Percentiles rank a stretch among this genome's conserved stretches.
phyloP scores from a whole-genome alignment of 1,284 basidiomycete genomes.

The Hemileia vastatrix region DNA sequence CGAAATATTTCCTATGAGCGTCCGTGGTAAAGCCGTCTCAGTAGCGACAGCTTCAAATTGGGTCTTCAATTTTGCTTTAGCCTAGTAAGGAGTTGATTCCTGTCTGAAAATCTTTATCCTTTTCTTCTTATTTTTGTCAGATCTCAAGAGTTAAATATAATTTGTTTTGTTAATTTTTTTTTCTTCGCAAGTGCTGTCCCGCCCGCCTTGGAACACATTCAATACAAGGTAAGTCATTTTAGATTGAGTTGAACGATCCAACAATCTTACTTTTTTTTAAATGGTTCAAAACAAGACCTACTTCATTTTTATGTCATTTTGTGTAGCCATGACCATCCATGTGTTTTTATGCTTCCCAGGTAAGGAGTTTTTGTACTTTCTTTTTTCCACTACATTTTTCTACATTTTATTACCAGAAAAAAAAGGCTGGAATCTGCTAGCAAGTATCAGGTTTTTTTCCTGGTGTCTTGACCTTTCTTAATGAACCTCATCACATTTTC shows the following conservation, averaged over 20 bases:
- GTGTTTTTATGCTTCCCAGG: constrained; percentile 42
- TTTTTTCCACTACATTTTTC: too few relatives aligned
- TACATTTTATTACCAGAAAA: too few relatives aligned
- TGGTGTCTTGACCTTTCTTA: too few relatives aligned
- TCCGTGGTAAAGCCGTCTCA: constrained; percentile 63
- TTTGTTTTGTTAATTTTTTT: constrained; percentile 50
- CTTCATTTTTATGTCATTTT: constrained; percentile 65
- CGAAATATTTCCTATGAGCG: constrained; percentile 60
- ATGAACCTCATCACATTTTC: too few relatives aligned
- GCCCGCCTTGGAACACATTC: too few relatives aligned
- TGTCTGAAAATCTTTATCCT: neutral
- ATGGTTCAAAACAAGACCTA: constrained; percentile 54
- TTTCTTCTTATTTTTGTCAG: too few relatives aligned
- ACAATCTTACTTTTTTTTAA: too few relatives aligned
- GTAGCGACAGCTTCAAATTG: constrained; percentile 59
- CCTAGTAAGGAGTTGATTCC: neutral
- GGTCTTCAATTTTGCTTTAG: constrained; percentile 38
- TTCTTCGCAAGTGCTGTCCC: constrained; percentile 51
- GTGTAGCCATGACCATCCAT: constrained; percentile 60
- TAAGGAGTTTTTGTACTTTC: neutral
- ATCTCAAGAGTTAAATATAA: too few relatives aligned
- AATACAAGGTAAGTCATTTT: too few relatives aligned
- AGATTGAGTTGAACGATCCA: too few relatives aligned
- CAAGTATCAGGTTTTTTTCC: too few relatives aligned
- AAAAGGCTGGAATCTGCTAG: too few relatives aligned